Conservation (phyloP, 2,329 filamentous ascomycete genomes). For the Penicillium nordicum region DNA sequence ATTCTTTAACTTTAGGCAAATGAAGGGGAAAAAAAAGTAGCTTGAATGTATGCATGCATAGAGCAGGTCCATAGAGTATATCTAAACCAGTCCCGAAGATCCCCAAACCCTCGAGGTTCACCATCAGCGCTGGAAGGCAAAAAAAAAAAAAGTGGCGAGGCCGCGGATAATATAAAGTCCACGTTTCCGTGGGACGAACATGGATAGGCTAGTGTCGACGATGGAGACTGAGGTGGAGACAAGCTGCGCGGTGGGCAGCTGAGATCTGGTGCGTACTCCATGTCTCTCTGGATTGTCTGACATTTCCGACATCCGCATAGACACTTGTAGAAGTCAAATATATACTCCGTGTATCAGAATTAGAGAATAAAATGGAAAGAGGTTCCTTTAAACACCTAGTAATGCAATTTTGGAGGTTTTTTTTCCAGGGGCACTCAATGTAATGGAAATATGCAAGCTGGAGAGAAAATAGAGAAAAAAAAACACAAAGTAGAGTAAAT, state of each 20-base stretch:
- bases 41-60: background rate
- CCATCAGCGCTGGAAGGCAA: conserved; percentile 2
- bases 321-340: background rate
- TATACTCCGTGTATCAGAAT: background rate
- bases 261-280: background rate
- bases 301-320: background rate
- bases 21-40: background rate
- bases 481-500: background rate
- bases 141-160: conserved; percentile 10
- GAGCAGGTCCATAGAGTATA: background rate
- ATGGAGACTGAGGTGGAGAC: conserved; percentile 1
- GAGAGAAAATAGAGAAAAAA: background rate
- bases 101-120: background rate
- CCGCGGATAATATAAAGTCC: conserved; percentile 15
- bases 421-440: background rate
- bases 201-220: conserved; percentile 5
- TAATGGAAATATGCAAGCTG: background rate
- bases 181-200: conserved; percentile 20
- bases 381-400: background rate
- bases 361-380: background rate
- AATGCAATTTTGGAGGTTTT: conserved; percentile 2
- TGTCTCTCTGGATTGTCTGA: background rate
- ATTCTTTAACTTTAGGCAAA: background rate
- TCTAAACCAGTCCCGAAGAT: background rate
- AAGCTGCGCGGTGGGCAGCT: conserved; percentile 3